Evolutionary conservation across 306 rosid genomes (phyloP).

Genomic region (Medicago lupulina): DNA sequence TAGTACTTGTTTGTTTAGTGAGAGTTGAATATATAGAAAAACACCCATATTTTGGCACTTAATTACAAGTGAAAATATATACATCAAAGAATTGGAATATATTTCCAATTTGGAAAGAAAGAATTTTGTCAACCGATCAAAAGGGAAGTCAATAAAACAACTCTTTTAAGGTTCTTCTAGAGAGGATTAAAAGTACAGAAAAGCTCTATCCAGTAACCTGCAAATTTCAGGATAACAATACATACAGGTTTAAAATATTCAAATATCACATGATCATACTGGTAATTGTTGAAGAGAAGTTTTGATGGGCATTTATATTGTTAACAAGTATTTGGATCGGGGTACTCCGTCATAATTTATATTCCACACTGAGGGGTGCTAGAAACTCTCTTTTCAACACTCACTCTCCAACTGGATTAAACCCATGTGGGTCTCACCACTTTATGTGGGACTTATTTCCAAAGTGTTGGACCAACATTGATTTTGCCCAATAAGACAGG

Average conservation of each 20-base stretch:
- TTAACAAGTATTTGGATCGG: neutral
- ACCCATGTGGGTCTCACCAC: no score
- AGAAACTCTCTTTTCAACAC: no score
- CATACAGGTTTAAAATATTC: constrained; percentile 11
- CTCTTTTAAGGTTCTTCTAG: constrained; percentile 13
- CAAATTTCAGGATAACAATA: neutral
- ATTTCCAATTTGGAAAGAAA: constrained; percentile 19
- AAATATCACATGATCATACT: constrained; percentile 4
- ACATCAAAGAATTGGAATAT: constrained; percentile 14
- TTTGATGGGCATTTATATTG: neutral
- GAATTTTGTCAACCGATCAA: constrained; percentile 18
- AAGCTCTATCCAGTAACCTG: neutral
- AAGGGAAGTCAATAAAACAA: constrained; percentile 6
- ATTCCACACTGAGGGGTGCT: no score
- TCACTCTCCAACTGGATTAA: no score
- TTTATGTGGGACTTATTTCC: no score
- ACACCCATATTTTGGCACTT: constrained; percentile 15
- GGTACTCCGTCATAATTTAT: neutral
- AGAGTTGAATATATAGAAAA: constrained; percentile 15
- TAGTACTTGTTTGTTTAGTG: constrained; percentile 5
- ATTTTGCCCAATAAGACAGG: no score
- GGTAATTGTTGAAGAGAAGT: neutral
- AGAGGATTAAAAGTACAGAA: constrained; percentile 16
- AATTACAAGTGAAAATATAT: constrained; percentile 8
- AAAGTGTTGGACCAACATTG: no score